phyloP scores from a whole-genome alignment of 495 filamentous ascomycete genomes.

The Sabuloglossum arenarium region DNA sequence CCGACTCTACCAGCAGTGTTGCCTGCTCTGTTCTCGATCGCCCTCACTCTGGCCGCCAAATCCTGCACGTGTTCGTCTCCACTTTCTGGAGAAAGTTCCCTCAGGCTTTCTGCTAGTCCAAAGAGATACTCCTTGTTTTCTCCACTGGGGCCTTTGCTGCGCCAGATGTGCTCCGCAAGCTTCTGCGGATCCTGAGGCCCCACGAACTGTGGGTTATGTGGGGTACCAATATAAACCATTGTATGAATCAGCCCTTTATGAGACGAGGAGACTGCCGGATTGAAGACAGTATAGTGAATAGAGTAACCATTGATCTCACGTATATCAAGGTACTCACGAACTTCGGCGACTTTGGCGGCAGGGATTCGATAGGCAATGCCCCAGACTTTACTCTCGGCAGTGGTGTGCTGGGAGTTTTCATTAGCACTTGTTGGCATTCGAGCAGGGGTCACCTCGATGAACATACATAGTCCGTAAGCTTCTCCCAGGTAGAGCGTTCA shows the following conservation, averaged over 20 bases:
- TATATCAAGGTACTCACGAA: conserved; percentile 80
- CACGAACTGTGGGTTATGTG: conserved; percentile 82
- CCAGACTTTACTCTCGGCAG: conserved; percentile 50
- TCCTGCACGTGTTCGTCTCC: conserved; percentile 65
- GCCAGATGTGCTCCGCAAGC: conserved; percentile 69
- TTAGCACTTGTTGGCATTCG: neutral
- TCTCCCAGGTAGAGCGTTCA: conserved; percentile 58
- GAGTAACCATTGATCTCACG: conserved; percentile 94
- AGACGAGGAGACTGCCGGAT: conserved; percentile 25
- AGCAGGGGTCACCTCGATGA: conserved; percentile 4
- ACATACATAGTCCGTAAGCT: conserved; percentile 41
- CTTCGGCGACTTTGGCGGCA: conserved; percentile 48
- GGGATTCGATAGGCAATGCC: conserved; percentile 86
- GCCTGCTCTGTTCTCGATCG: conserved; percentile 23
- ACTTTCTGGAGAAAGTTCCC: conserved; percentile 51
- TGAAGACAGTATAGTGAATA: conserved; percentile 71
- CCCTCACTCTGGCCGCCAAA: conserved; percentile 33
- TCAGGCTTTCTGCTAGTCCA: conserved; percentile 54
- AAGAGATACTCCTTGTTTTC: conserved; percentile 84
- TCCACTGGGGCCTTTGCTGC: conserved; percentile 63
- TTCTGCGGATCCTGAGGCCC: conserved; percentile 59
- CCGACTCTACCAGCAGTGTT: conserved; percentile 4
- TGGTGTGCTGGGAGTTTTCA: conserved; percentile 20
- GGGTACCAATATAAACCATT: conserved; percentile 89
- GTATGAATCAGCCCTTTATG: neutral